A percentile compares a stretch with the other conserved stretches of the same genome.
phyloP scores from a whole-genome alignment of 2,329 filamentous ascomycete species.

The Esteya vermicola region DNA sequence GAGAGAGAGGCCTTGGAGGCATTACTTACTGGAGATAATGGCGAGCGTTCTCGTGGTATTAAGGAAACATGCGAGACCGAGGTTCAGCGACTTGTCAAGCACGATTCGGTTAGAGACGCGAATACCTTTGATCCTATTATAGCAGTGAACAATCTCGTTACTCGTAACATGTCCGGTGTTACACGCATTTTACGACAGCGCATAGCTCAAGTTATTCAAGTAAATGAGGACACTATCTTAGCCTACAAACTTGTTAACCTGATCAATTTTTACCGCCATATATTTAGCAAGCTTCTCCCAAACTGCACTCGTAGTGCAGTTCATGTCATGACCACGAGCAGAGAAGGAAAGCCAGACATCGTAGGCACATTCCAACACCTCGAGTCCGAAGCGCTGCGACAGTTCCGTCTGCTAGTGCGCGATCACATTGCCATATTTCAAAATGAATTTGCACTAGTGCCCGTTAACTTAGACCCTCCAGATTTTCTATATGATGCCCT shows the following conservation, averaged over 20 bases:
- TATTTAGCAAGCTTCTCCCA: slow-evolving; percentile 69
- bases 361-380: slow-evolving; percentile 54
- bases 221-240: slow-evolving; percentile 77
- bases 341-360: slow-evolving; percentile 37
- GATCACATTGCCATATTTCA: slow-evolving; percentile 69
- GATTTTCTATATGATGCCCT: slow-evolving; percentile 71
- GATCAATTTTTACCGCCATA: slow-evolving; percentile 74
- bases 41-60: slow-evolving; percentile 73
- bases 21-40: slow-evolving; percentile 79
- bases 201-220: slow-evolving; percentile 82
- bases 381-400: slow-evolving; percentile 62
- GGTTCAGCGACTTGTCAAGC: slow-evolving; percentile 57
- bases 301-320: not conserved
- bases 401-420: slow-evolving; percentile 69
- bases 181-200: slow-evolving; percentile 75
- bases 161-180: slow-evolving; percentile 69
- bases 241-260: slow-evolving; percentile 86
- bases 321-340: not conserved
- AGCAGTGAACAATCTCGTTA: slow-evolving; percentile 74
- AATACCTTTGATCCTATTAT: slow-evolving; percentile 63
- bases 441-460: slow-evolving; percentile 52
- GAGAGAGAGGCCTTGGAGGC: slow-evolving; percentile 86
- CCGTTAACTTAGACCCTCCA: slow-evolving; percentile 62
- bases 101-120: slow-evolving; percentile 38
- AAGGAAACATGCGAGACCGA: slow-evolving; percentile 70